phyloP scores from a whole-genome alignment of 2,329 filamentous ascomycete species.

The Pezicula rhizophila region DNA sequence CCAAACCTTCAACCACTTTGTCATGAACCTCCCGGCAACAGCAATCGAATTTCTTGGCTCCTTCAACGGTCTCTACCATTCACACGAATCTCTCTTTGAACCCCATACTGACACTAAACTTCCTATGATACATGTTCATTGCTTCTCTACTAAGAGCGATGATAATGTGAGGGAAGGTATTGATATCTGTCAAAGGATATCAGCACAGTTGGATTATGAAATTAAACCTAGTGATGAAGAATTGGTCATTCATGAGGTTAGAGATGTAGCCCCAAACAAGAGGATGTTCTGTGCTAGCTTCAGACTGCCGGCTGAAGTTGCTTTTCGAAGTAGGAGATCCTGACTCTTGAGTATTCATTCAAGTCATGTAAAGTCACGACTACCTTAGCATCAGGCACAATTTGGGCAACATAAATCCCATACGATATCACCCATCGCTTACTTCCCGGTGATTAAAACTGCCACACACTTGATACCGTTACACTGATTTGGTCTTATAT shows the following conservation, averaged over 20 bases:
- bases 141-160: conserved; percentile 79
- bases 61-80: conserved; percentile 78
- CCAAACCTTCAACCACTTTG: conserved; percentile 79
- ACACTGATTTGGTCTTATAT: too few species aligned
- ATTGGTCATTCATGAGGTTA: conserved; percentile 61
- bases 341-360: too few species aligned
- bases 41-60: conserved; percentile 74
- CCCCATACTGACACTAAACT: conserved; percentile 54
- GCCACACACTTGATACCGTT: too few species aligned
- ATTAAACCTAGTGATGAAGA: conserved; percentile 39
- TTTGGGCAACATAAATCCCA: too few species aligned
- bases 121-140: conserved; percentile 89
- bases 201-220: conserved; percentile 39
- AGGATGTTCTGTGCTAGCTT: conserved; percentile 96
- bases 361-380: too few species aligned
- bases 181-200: conserved; percentile 63
- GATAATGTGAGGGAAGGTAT: conserved; percentile 55
- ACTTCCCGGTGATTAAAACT: too few species aligned
- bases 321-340: conserved; percentile 45
- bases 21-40: conserved; percentile 94
- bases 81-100: conserved; percentile 58
- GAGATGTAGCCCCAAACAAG: conserved; percentile 89
- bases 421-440: too few species aligned
- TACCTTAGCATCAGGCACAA: too few species aligned
- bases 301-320: conserved; percentile 73